phyloP scores from a whole-genome alignment of 1,284 basidiomycete species.

The Sanghuangporus sanghuang region DNA sequence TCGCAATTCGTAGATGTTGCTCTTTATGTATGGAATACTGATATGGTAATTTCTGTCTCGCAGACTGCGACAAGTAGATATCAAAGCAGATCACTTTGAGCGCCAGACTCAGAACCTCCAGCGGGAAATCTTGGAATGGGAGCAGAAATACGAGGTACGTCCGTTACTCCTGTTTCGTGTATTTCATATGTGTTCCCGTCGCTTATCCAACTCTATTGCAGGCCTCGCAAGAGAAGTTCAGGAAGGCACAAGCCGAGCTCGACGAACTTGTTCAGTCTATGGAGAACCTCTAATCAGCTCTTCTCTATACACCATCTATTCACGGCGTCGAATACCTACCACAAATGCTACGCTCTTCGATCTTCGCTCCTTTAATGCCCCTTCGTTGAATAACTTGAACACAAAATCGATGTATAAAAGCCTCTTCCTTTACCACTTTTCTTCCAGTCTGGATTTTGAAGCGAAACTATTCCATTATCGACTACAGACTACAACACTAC shows the following conservation, averaged over 20 bases:
- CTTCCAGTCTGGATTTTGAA: background rate
- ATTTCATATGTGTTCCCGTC: conserved; percentile 5
- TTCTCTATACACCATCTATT: background rate
- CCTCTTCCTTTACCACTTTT: background rate
- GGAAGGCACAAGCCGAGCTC: conserved; percentile 76
- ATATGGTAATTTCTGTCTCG: background rate
- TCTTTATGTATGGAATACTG: background rate
- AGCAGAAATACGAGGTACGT: conserved; percentile 90
- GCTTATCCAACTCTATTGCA: conserved; percentile 31
- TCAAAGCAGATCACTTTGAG: conserved; percentile 99
- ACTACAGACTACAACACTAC: background rate
- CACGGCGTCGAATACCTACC: background rate
- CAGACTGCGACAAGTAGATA: conserved; percentile 94
- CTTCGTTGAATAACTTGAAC: conserved; percentile 3
- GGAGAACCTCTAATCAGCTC: conserved; percentile 64
- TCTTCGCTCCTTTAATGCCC: conserved; percentile 1
- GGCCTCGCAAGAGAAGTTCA: conserved; percentile 75
- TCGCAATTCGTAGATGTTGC: background rate
- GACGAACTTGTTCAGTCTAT: conserved; percentile 83
- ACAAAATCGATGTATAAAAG: conserved; percentile 10
- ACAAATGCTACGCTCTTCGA: background rate
- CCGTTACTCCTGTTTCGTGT: background rate
- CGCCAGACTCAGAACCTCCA: conserved; percentile 85
- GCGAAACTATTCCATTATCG: background rate
- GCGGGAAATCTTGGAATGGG: conserved; percentile 90